Conservation (phyloP, 2,329 filamentous ascomycete genomes). For the Zalaria sp. region DNA sequence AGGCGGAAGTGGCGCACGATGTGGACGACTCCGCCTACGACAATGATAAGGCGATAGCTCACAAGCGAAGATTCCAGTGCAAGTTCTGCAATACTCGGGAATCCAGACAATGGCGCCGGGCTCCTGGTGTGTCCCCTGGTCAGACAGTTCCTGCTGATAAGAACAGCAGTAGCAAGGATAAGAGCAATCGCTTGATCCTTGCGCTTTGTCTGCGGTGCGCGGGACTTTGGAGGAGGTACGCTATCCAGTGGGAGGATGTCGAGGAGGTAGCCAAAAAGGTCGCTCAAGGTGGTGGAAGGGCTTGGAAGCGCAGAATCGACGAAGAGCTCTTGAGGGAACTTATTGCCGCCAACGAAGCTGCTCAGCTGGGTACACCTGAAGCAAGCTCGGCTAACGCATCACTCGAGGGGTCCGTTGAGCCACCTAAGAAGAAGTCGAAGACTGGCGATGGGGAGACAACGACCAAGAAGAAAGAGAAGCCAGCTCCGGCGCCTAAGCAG, state of each 20-base stretch:
- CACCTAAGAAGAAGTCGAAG: conserved; percentile 48
- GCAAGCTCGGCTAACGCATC: conserved; percentile 5
- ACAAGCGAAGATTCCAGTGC: conserved; percentile 78
- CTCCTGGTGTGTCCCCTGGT: conserved; percentile 61
- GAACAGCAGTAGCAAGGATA: conserved; percentile 57
- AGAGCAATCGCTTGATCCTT: conserved; percentile 57
- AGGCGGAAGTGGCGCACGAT: conserved; percentile 86
- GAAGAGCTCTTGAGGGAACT: conserved; percentile 80
- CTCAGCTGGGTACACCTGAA: conserved; percentile 12
- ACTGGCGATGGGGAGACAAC: conserved; percentile 24
- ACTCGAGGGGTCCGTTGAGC: conserved; percentile 25
- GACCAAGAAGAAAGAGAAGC: conserved; percentile 48
- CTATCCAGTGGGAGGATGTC: conserved; percentile 85
- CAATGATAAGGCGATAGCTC: conserved; percentile 62
- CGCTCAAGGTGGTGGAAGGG: conserved; percentile 64
- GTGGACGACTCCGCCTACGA: conserved; percentile 95
- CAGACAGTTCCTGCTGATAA: conserved; percentile 54
- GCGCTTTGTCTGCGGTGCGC: conserved; percentile 85
- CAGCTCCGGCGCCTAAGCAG: conserved; percentile 30
- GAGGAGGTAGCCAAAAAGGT: conserved; percentile 88
- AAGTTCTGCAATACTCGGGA: conserved; percentile 76
- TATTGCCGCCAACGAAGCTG: conserved; percentile 44
- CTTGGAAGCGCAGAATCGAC: conserved; percentile 79
- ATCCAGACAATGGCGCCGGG: conserved; percentile 83
- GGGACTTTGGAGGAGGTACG: conserved; percentile 89